Evolutionary conservation across 441 rosid genomes (phyloP), one percentile per base, ranked within the genome.

Genomic region (Arabidopsis lyrata): DNA sequence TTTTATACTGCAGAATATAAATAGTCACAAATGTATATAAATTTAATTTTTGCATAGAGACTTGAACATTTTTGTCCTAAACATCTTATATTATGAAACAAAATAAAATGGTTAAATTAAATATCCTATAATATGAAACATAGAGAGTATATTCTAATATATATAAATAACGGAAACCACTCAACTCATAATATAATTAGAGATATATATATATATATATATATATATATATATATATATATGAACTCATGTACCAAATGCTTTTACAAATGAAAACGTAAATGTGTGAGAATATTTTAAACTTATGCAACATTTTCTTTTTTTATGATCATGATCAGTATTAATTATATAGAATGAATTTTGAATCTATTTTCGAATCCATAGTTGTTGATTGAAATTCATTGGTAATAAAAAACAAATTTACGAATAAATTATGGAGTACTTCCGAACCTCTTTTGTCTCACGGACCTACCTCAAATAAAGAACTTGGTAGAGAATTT

Each of bases 401-500:
- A 56, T 1, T n/a, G 62, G 31, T 27, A 27, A 27, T 3, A 27
- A 27, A 27, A 3, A 27, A 27, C n/a, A 27, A 27, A 20, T 1
- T 27, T 38, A 39, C 45, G 16, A 20, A 35, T 47, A 18, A 27
- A 71, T 50, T 38, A 52, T 62, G 20, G 14, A 44, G n/a, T 64
- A 73, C 12, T 47, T 34, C 49, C 32, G 20, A 35, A 6, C 57
- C 31, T 44, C 70, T 63, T 42, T 22, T 32, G 27, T 63, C 36
- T 9, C 2, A 48, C 11, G 32, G 68, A 47, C 29, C 60, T 50
- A 54, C n/a, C 18, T 11, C 20, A 52, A 34, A 13, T 65, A 6
- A 18, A 32, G 1, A 31, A 63, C 31, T 54, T 54, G 64, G 48
- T 27, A 35, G 22, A 35, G 36, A 45, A 35, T 24, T 65, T 36